Conservation (phyloP, 352 stramenopile genomes). For the Pythium brachiatum region DNA sequence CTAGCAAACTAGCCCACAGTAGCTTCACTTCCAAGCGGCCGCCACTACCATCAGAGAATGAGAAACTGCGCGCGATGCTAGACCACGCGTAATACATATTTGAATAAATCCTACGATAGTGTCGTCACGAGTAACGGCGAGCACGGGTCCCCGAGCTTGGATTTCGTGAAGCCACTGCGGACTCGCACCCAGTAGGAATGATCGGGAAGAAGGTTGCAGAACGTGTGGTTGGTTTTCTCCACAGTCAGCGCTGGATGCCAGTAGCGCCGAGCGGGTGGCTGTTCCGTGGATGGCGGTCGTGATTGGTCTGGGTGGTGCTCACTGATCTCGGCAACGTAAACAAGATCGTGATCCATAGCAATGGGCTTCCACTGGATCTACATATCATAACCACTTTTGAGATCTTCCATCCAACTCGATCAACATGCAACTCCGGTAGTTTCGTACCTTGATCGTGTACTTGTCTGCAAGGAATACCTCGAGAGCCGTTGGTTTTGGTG, state of each 20-base stretch:
- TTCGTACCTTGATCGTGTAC: slow-evolving; percentile 34
- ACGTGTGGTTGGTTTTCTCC: slow-evolving; percentile 27
- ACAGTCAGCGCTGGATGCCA: slow-evolving; percentile 27
- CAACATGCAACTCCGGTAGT: too few species aligned
- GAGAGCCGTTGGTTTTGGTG: slow-evolving; percentile 22
- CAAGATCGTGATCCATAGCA: slow-evolving; percentile 21
- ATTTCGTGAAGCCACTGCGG: slow-evolving; percentile 25
- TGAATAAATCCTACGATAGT: not conserved
- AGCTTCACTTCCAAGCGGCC: slow-evolving; percentile 29
- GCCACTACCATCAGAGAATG: slow-evolving; percentile 25
- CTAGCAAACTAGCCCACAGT: slow-evolving; percentile 33
- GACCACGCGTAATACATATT: not conserved
- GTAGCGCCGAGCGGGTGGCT: not conserved
- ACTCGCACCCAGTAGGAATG: slow-evolving; percentile 36
- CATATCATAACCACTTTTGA: not conserved
- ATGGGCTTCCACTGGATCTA: slow-evolving; percentile 36
- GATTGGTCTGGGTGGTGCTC: slow-evolving; percentile 4
- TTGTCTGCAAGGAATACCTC: slow-evolving; percentile 20
- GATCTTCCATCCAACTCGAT: too few species aligned
- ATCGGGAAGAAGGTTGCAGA: slow-evolving; percentile 26
- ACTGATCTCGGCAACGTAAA: slow-evolving; percentile 35
- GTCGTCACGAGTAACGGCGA: slow-evolving; percentile 26
- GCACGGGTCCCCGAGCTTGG: slow-evolving; percentile 24
- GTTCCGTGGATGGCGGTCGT: not conserved
- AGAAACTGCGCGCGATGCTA: slow-evolving; percentile 5